These are phyloP conservation scores for Phialemoniopsis sp. DNA, from an alignment of 2,329 filamentous ascomycete genomes.

Conservation along the genomic window DNA sequence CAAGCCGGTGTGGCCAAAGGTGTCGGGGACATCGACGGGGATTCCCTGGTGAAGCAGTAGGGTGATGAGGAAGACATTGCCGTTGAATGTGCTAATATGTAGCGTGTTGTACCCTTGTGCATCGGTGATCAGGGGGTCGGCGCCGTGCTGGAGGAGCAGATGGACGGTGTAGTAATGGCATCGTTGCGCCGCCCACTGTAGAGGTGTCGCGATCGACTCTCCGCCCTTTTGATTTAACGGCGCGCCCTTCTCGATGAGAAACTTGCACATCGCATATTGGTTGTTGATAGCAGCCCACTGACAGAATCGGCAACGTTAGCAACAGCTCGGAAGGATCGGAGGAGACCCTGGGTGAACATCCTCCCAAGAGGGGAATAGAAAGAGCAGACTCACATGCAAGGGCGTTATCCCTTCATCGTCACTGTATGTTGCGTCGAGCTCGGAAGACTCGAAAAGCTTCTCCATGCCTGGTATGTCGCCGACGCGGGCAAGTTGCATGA, in stretches of 20 bases:
- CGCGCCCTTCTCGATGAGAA: constrained; percentile 78
- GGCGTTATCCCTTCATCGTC: constrained; percentile 95
- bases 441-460: constrained; percentile 80
- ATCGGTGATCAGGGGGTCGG: constrained; percentile 88
- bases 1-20: constrained; percentile 85
- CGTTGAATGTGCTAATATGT: constrained; percentile 95
- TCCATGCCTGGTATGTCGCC: constrained; percentile 86
- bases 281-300: constrained; percentile 99
- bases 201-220: constrained; percentile 87
- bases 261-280: constrained; percentile 95
- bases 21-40: constrained; percentile 85
- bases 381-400: constrained; percentile 63
- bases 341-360: not conserved
- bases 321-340: not conserved
- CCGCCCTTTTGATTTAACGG: constrained; percentile 94
- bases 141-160: constrained; percentile 84
- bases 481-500: constrained; percentile 91
- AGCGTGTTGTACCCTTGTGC: constrained; percentile 97
- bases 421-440: constrained; percentile 75
- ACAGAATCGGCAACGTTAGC: constrained; percentile 3
- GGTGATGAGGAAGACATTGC: constrained; percentile 85
- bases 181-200: constrained; percentile 95
- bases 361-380: constrained; percentile 3
- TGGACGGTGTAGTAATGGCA: constrained; percentile 97
- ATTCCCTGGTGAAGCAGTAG: constrained; percentile 93